A percentile compares a stretch with the other conserved stretches of the same genome.
Conservation (phyloP, 306 rosid genomes). For the peach (Prunus persica) region Prunus_persica_NCBIv2 NC_034016.1:20412501-20413000, state of each 20-base stretch:
- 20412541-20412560: conserved; percentile 28
- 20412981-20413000: background rate
- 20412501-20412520: conserved; percentile 57
- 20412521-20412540: conserved; percentile 30
- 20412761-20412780: too few species aligned
- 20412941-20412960: too few species aligned
- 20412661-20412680: background rate
- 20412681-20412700: background rate
- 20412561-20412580: conserved; percentile 35
- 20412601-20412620: background rate
- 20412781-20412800: too few species aligned
- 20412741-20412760: background rate
- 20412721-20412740: background rate
- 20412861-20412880: too few species aligned
- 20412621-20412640: background rate
- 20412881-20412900: too few species aligned
- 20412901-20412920: too few species aligned
- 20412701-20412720: background rate
- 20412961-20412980: background rate
- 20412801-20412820: too few species aligned
- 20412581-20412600: conserved; percentile 18
- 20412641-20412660: background rate
- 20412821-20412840: too few species aligned
- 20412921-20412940: too few species aligned
- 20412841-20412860: too few species aligned